These are phyloP conservation scores for Boletus reticulatus DNA, from an alignment of 768 basidiomycete species.

Conservation along the genomic window DNA sequence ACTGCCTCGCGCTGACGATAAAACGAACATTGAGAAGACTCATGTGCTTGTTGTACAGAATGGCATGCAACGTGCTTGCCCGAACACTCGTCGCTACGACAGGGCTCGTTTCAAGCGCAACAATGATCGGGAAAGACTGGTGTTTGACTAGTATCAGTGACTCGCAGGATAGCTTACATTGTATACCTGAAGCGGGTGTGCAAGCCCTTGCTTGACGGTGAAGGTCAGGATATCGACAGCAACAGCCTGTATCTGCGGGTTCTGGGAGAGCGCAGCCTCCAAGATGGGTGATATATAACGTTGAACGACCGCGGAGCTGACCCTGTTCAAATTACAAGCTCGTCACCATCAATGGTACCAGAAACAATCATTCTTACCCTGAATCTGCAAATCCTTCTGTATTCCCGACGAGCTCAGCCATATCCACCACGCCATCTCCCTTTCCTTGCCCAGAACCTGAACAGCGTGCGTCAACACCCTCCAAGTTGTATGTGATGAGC, in stretches of 20 bases:
- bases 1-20: conserved; percentile 72
- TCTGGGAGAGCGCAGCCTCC: conserved; percentile 71
- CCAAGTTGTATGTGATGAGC: background rate
- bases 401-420: conserved; percentile 94
- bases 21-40: conserved; percentile 87
- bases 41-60: conserved; percentile 85
- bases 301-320: conserved; percentile 92
- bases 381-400: conserved; percentile 96
- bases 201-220: conserved; percentile 92
- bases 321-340: conserved; percentile 45
- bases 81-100: conserved; percentile 58
- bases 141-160: background rate
- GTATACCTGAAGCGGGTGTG: conserved; percentile 86
- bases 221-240: conserved; percentile 92
- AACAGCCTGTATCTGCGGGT: conserved; percentile 68
- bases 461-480: background rate
- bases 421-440: conserved; percentile 57
- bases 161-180: background rate
- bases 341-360: background rate
- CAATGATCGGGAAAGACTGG: conserved; percentile 87
- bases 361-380: conserved; percentile 56
- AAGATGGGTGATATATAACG: conserved; percentile 85
- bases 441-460: conserved; percentile 23
- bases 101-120: conserved; percentile 90
- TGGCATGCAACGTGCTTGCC: conserved; percentile 76